Conservation (phyloP, 352 stramenopile genomes). For the Phytophthora foliorum region DNA sequence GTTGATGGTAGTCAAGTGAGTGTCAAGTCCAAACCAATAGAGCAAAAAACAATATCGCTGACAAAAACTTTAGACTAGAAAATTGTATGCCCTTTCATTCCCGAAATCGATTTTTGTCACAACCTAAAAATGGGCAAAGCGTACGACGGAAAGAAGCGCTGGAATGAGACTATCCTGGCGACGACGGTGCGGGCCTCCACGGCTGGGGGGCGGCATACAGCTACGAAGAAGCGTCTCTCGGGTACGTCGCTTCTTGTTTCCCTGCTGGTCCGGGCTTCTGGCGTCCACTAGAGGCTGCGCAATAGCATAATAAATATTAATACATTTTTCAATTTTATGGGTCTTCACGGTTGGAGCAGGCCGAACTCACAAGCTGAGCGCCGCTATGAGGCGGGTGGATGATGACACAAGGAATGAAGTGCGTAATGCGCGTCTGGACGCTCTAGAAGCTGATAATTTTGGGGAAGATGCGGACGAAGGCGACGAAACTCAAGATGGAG, state of each 20-base stretch:
- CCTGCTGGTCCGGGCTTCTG: conserved; percentile 8
- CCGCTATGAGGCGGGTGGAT: conserved; percentile 86
- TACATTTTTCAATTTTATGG: conserved; percentile 10
- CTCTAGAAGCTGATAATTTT: conserved; percentile 92
- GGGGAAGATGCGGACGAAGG: conserved; percentile 70
- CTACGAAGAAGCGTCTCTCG: conserved; percentile 68
- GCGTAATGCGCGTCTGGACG: conserved; percentile 87
- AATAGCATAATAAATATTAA: conserved; percentile 4
- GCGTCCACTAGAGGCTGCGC: conserved; percentile 5
- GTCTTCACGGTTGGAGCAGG: conserved; percentile 43
- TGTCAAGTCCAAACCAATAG: conserved; percentile 33
- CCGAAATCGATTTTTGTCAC: no score
- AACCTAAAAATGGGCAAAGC: conserved; percentile 69
- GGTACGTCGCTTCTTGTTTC: conserved; percentile 35
- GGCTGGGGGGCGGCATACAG: conserved; percentile 21
- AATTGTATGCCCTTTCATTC: conserved; percentile 15
- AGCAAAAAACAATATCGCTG: conserved; percentile 20
- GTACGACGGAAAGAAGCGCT: conserved; percentile 87
- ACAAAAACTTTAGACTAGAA: conserved; percentile 21
- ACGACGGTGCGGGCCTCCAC: conserved; percentile 37
- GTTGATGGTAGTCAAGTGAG: conserved; percentile 43
- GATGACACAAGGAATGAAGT: conserved; percentile 86
- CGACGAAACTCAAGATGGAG: conserved; percentile 48
- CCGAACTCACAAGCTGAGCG: conserved; percentile 80
- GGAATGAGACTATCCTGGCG: conserved; percentile 84